Percentiles rank a stretch among this genome's conserved stretches.
Evolutionary conservation across 225 moss, liverwort and hornwort genomes (phyloP).

Genomic region (Pseudoscleropodium purum): DNA sequence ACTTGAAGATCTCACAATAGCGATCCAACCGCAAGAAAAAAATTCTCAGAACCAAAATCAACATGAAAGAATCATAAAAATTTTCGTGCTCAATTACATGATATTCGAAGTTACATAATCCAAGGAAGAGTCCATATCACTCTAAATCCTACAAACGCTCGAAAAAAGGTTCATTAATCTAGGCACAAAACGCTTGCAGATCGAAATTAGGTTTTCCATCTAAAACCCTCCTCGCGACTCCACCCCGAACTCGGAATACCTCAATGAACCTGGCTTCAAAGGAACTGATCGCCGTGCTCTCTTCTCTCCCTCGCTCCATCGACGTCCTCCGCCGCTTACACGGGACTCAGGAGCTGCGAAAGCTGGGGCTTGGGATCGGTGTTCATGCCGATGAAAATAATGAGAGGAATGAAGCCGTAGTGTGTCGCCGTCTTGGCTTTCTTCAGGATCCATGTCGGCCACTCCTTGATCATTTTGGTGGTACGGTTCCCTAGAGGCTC

Average conservation of each 20-base stretch:
- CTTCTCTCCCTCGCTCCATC: background rate
- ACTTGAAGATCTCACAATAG: background rate
- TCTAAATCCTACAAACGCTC: background rate
- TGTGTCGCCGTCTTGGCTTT: constrained; percentile 88
- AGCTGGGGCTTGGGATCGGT: constrained; percentile 89
- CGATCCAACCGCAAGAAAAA: background rate
- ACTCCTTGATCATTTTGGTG: constrained; percentile 60
- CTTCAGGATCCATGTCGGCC: constrained; percentile 86
- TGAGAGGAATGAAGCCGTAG: constrained; percentile 92
- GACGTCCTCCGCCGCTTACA: background rate
- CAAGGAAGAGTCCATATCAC: background rate
- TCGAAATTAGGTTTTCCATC: background rate
- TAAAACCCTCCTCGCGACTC: background rate
- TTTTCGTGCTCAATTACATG: constrained; percentile 1
- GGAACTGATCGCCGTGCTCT: background rate
- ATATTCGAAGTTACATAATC: background rate
- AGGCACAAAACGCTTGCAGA: background rate
- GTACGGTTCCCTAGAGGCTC: constrained; percentile 23
- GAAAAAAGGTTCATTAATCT: background rate
- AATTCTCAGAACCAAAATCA: background rate
- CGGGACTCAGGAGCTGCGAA: constrained; percentile 87
- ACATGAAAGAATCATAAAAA: background rate
- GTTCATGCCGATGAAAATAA: constrained; percentile 88
- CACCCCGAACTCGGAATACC: background rate
- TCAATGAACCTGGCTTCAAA: background rate